Evolutionary conservation across 2,329 filamentous ascomycete genomes (phyloP), one percentile per base, ranked within the genome.

Genomic region (Pyrenochaeta sp.): DNA sequence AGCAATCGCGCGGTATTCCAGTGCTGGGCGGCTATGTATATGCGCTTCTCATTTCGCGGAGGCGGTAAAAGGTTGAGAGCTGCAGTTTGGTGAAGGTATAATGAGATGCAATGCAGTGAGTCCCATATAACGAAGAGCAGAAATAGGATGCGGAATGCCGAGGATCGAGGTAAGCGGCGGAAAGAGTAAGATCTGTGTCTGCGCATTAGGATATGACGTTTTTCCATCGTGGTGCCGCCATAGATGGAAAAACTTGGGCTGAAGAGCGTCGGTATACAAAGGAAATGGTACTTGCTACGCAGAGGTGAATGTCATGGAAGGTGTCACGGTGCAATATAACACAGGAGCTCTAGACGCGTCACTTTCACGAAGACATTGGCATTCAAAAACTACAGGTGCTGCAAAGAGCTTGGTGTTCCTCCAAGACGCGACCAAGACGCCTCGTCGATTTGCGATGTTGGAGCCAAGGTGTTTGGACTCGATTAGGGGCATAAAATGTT

Each of bases 21-120:
- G 69, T 90, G 88, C 71, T 89, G 86, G 59, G 85, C 86, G 4
- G 88, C 86, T 59, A 92, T 90, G 77, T 87, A 92, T 60, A 92
- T 83, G 44, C 72, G 69, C 50, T 69, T 68, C 15, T 60, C 47
- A 27, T 68, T 72, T 5, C 50, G 64, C 2, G 65, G 65, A 13
- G 64, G 66, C 15, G 62, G 55, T 12, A 55, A 36, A 2, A 53
- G 47, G 10, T 56, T 58, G 12, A 55, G 54, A 4, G 52, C 48
- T n/a, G 62, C 63, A n/a, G 34, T 44, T 49, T 72, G 69, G 15
- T 45, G 56, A 2, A 52, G 59, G 42, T 66, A 60, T 4, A 72
- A 58, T 4, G 56, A 52, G 24, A 71, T 57, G 25, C 67, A 64
- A 10, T 71, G 58, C 6, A 68, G 50, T 3, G 64, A 64, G 44